Conservation (phyloP, 129 eudicot species). For the Arctium minus region DNA sequence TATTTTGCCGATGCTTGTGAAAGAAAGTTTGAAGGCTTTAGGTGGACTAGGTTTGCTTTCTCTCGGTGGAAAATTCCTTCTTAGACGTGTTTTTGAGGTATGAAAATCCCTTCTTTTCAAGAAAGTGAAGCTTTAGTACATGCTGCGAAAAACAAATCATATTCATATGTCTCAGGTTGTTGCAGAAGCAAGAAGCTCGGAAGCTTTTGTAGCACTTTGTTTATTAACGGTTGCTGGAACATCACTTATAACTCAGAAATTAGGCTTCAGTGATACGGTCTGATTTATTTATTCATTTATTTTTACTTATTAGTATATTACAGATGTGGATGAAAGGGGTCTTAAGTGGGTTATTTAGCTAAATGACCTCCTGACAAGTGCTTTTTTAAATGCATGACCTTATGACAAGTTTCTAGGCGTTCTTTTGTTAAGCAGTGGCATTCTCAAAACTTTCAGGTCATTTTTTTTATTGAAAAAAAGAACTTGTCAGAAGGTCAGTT, state of each 20-base stretch:
- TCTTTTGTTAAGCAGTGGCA: background rate
- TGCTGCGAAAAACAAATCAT: conserved; percentile 11
- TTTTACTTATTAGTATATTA: background rate
- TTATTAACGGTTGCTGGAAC: conserved; percentile 97
- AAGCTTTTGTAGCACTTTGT: conserved; percentile 98
- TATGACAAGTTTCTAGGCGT: background rate
- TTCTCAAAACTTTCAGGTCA: background rate
- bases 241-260: conserved; percentile 88
- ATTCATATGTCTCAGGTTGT: conserved; percentile 58
- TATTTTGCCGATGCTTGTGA: conserved; percentile 80
- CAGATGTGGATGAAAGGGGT: background rate
- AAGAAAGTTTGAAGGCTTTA: conserved; percentile 94
- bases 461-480: background rate
- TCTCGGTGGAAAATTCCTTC: conserved; percentile 81
- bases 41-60: conserved; percentile 88
- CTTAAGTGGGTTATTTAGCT: background rate
- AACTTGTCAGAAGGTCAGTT: background rate
- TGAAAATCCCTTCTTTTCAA: background rate
- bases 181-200: conserved; percentile 99
- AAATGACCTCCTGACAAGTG: background rate
- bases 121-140: background rate
- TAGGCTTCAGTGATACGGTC: conserved; percentile 99
- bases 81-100: conserved; percentile 94
- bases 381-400: background rate
- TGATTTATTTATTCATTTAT: conserved; percentile 12